Percentiles rank a stretch among this genome's conserved stretches.
phyloP scores from a whole-genome alignment of 768 basidiomycete genomes.

The Leccinum rimulosum region DNA sequence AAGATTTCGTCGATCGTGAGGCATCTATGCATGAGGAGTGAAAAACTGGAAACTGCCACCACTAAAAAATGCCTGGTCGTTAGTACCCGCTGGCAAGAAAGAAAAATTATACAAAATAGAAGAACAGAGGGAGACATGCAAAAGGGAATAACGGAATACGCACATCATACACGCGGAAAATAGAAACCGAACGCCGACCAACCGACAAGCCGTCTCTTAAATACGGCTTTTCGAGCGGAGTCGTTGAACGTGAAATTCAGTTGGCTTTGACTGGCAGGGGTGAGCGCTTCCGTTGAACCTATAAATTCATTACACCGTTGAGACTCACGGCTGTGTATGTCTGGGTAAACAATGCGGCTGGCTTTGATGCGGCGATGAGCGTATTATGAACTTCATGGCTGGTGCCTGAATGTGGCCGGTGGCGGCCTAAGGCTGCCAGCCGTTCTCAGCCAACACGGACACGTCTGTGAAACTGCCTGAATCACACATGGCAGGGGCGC shows the following conservation, averaged over 20 bases:
- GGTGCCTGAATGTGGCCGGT: slow-evolving; percentile 20
- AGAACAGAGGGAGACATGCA: background rate
- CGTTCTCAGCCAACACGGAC: background rate
- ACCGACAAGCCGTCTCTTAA: slow-evolving; percentile 4
- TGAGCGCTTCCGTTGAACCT: too few relatives aligned
- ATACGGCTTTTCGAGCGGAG: background rate
- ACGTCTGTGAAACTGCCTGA: background rate
- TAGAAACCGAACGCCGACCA: slow-evolving; percentile 11
- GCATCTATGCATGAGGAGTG: slow-evolving; percentile 32
- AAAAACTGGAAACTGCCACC: slow-evolving; percentile 12
- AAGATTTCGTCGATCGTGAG: slow-evolving; percentile 34
- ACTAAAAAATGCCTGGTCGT: slow-evolving; percentile 10
- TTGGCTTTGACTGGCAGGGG: too few relatives aligned
- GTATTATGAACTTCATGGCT: slow-evolving; percentile 12
- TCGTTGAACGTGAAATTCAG: too few relatives aligned
- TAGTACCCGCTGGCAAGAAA: background rate
- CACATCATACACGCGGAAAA: slow-evolving; percentile 26
- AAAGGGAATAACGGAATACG: slow-evolving; percentile 6
- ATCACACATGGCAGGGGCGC: slow-evolving; percentile 6
- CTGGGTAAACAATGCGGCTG: slow-evolving; percentile 17
- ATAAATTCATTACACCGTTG: too few relatives aligned
- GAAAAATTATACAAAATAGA: background rate
- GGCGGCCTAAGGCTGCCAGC: background rate
- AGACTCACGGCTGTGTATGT: slow-evolving; percentile 20
- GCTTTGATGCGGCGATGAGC: slow-evolving; percentile 7